Conservation (phyloP, 2,329 filamentous ascomycete species). For the Fusarium oligoseptatum region DNA sequence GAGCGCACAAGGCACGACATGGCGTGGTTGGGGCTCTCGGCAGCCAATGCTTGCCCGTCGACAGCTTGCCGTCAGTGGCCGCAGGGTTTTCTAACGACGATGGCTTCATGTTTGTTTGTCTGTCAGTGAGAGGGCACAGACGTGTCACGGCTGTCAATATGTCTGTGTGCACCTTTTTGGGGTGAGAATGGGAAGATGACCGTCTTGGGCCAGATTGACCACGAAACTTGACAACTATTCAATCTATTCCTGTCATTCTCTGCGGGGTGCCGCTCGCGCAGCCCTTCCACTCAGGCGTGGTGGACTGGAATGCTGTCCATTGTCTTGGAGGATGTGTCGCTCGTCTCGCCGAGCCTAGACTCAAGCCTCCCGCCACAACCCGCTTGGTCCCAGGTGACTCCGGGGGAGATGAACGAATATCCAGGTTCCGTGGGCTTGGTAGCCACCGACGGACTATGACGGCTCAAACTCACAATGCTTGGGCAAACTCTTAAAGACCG, state of each 20-base stretch:
- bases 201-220: neutral
- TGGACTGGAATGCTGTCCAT: conserved; percentile 44
- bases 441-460: conserved; percentile 33
- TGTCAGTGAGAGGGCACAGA: conserved; percentile 1
- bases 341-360: conserved; percentile 43
- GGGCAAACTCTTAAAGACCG: conserved; percentile 33
- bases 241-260: conserved; percentile 10
- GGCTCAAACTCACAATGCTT: conserved; percentile 38
- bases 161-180: neutral
- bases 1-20: conserved; percentile 4
- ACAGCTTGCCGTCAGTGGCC: conserved; percentile 28
- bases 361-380: conserved; percentile 47
- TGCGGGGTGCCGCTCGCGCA: conserved; percentile 9
- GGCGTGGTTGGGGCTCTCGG: conserved; percentile 15
- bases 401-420: conserved; percentile 22
- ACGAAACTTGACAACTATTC: neutral
- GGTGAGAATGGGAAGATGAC: neutral
- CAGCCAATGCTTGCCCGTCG: neutral
- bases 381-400: conserved; percentile 39
- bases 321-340: conserved; percentile 26
- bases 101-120: conserved; percentile 13
- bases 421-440: conserved; percentile 32
- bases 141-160: conserved; percentile 6
- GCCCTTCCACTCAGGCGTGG: conserved; percentile 7
- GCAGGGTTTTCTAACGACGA: conserved; percentile 30